Evolutionary conservation across 2,329 filamentous ascomycete species (phyloP).

Genomic region (Raffaelea deltoideospora): DNA sequence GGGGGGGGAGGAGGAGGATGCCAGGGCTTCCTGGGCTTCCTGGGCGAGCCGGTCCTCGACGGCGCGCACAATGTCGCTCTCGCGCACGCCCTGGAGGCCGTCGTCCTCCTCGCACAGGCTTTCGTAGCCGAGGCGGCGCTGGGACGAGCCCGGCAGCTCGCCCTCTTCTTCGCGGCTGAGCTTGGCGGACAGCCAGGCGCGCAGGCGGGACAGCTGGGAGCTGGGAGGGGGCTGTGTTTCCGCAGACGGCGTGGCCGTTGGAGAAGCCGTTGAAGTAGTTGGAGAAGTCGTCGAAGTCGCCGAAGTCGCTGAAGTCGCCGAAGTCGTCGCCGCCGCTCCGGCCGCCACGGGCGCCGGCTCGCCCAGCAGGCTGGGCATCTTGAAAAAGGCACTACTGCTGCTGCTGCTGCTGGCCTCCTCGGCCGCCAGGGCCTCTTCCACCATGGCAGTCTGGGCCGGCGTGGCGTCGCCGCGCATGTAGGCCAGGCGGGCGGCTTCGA

Average conservation of each 20-base stretch:
- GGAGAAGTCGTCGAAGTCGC: too few species aligned
- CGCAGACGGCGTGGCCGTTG: too few species aligned
- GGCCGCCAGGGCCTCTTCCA: constrained; percentile 39
- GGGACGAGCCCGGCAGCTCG: constrained; percentile 9
- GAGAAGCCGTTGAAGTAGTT: too few species aligned
- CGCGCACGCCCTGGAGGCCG: constrained; percentile 12
- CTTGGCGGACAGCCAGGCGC: constrained; percentile 22
- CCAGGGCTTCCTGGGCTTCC: constrained; percentile 17
- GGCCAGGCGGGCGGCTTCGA: constrained; percentile 41
- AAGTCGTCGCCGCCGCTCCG: constrained; percentile 6
- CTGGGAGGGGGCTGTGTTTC: background rate
- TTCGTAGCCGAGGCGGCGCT: constrained; percentile 16
- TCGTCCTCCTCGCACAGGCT: constrained; percentile 19
- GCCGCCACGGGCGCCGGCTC: constrained; percentile 19
- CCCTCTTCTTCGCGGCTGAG: constrained; percentile 21
- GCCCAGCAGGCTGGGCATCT: constrained; percentile 35
- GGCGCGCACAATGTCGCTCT: constrained; percentile 16
- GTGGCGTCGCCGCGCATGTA: constrained; percentile 44
- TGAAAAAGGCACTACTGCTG: constrained; percentile 19
- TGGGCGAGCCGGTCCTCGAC: constrained; percentile 18
- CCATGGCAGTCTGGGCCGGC: constrained; percentile 38
- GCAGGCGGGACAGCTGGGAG: background rate
- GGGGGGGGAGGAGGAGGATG: background rate
- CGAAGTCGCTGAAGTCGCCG: constrained; percentile 6
- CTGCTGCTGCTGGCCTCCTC: constrained; percentile 5